These are phyloP conservation scores for Toxoplasma gondii DNA, from an alignment of 169 alveolate species.

Conservation along the genomic window DNA sequence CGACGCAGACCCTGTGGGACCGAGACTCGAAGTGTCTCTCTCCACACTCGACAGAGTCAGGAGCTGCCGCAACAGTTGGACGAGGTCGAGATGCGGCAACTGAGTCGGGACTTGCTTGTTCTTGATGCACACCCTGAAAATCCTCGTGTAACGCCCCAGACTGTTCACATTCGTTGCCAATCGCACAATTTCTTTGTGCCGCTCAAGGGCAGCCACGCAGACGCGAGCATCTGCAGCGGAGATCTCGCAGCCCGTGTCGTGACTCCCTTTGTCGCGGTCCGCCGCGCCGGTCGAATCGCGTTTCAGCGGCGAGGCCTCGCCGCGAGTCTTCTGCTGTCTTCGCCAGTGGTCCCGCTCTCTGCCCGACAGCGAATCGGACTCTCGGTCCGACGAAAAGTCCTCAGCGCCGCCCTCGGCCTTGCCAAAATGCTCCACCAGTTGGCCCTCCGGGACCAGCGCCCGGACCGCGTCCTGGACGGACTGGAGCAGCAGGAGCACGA, in stretches of 20 bases:
- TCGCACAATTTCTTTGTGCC: constrained; percentile 15
- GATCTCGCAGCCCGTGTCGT: background rate
- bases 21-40: background rate
- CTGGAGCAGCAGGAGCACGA: constrained; percentile 33
- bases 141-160: constrained; percentile 4
- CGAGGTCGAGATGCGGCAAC: background rate
- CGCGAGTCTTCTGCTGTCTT: background rate
- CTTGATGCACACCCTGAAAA: constrained; percentile 5
- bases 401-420: background rate
- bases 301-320: background rate
- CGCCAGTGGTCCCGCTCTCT: background rate
- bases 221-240: background rate
- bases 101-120: constrained; percentile 25
- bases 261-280: background rate
- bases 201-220: constrained; percentile 11
- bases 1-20: background rate
- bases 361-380: background rate
- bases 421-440: background rate
- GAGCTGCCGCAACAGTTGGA: constrained; percentile 26
- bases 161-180: background rate
- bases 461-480: constrained; percentile 34
- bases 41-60: background rate
- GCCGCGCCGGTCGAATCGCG: background rate
- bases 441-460: background rate
- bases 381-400: background rate